Conservation (phyloP, 805 yeast genomes). For the Sugiyamaella chiloensis region DNA sequence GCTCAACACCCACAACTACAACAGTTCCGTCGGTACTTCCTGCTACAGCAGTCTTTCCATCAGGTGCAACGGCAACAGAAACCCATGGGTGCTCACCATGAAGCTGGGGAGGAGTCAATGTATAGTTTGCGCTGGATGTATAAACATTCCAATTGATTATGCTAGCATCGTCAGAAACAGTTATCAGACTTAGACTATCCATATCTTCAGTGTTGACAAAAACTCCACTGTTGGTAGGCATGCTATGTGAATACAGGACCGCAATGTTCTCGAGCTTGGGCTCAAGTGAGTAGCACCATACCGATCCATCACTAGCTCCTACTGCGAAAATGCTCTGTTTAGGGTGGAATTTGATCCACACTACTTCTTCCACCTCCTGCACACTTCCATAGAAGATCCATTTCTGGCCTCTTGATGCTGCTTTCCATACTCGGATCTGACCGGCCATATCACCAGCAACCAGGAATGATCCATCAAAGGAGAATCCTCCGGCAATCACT, state of each 20-base stretch:
- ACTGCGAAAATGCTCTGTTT: conserved; percentile 74
- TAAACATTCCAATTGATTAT: conserved; percentile 88
- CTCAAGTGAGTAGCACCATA: conserved; percentile 84
- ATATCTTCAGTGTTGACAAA: conserved; percentile 63
- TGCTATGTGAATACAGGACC: conserved; percentile 56
- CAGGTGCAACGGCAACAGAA: conserved; percentile 51
- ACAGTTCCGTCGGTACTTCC: conserved; percentile 89
- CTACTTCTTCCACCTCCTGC: conserved; percentile 87
- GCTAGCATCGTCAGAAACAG: conserved; percentile 81
- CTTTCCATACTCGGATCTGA: conserved; percentile 65
- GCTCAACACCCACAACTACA: conserved; percentile 69
- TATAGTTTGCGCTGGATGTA: conserved; percentile 63
- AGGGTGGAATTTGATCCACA: conserved; percentile 82
- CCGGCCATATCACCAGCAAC: conserved; percentile 97
- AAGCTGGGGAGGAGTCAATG: conserved; percentile 45
- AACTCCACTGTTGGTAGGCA: conserved; percentile 75
- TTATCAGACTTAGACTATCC: conserved; percentile 61
- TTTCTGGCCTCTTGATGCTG: conserved; percentile 72
- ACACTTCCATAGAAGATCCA: conserved; percentile 71
- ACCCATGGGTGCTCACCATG: conserved; percentile 92
- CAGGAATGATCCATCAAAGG: conserved; percentile 73
- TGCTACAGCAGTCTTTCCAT: conserved; percentile 58
- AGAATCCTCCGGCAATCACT: conserved; percentile 79
- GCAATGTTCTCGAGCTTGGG: conserved; percentile 52
- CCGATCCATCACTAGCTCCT: conserved; percentile 90